phyloP scores from a whole-genome alignment of 306 rosid species.

The Ammopiptanthus mongolicus region DNA sequence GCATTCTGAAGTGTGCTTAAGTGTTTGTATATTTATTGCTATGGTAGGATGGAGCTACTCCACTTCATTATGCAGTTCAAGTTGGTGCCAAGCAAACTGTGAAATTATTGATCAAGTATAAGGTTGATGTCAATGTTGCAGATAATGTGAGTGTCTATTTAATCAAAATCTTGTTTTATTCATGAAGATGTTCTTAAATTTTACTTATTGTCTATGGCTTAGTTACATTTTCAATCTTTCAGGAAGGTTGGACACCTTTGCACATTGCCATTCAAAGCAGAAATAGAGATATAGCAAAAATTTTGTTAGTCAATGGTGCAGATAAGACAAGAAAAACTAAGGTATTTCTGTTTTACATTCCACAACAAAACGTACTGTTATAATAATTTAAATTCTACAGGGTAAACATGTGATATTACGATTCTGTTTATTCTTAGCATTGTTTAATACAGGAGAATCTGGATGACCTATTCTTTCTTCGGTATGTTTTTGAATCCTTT shows the following conservation, averaged over 20 bases:
- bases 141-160: constrained; percentile 57
- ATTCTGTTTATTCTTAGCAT: constrained; percentile 3
- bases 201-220: neutral
- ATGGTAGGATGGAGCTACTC: constrained; percentile 88
- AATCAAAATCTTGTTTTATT: neutral
- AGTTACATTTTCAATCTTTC: constrained; percentile 13
- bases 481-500: neutral
- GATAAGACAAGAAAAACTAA: constrained; percentile 68
- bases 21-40: constrained; percentile 18
- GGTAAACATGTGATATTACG: neutral
- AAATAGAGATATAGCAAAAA: constrained; percentile 74
- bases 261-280: constrained; percentile 85
- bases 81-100: constrained; percentile 84
- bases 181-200: neutral
- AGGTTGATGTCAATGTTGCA: constrained; percentile 69
- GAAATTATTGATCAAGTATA: constrained; percentile 75
- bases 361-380: neutral
- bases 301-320: constrained; percentile 78
- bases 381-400: neutral
- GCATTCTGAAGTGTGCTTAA: constrained; percentile 2
- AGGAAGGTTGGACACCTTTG: constrained; percentile 98
- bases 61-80: constrained; percentile 94
- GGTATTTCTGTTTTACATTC: constrained; percentile 42
- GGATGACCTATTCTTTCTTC: neutral
- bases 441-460: neutral